Evolutionary conservation across 768 basidiomycete genomes (phyloP), one percentile per base, ranked within the genome.

Genomic region (Phaffia tasmanica): DNA sequence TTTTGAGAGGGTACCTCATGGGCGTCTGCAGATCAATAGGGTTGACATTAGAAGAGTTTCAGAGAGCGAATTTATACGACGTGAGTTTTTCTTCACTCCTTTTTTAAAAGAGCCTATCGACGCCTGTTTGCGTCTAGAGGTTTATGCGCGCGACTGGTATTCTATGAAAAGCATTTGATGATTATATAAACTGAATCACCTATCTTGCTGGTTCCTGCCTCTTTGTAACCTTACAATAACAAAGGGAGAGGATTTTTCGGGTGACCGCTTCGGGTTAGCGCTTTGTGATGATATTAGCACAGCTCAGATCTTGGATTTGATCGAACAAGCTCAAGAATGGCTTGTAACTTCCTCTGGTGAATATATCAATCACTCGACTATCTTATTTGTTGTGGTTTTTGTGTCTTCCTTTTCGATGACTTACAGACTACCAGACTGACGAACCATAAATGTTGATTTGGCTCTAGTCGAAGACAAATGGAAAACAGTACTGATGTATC

Each of bases 171-270:
- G 4, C 11, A 42, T 42, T 42, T 11, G 35, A 42, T 5, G 35
- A 11, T 42, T 11, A 42, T 11, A 42, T 42, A 42, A 27, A 70
- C 25, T 57, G 56, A 56, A 54, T 50, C 68, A 46, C 62, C 42
- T 62, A 57, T 54, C 68, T 57, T 62, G 62, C 57, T 63, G 70
- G 57, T 70, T 5, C 56, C 70, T 68, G 73, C 65, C 49, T 35
- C 8, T 5, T 51, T 6, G 23, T 30, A 15, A 15, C 15, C 21
- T 18, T 46, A 6, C 4, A n/a, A 2, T 7, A 23, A 57, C 60
- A 66, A 74, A 90, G 89, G 79, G 82, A 68, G 89, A 91, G 79
- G 89, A 91, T 72, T 89, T 88, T 85, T 88, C 89, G 74, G 81
- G 86, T 65, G 91, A 95, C 70, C 92, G 91, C 77, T 86, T 85